Evolutionary conservation across 208 protist genomes (phyloP), one percentile per base, ranked within the genome.

Genomic region (Leishmania gerbilli): DNA sequence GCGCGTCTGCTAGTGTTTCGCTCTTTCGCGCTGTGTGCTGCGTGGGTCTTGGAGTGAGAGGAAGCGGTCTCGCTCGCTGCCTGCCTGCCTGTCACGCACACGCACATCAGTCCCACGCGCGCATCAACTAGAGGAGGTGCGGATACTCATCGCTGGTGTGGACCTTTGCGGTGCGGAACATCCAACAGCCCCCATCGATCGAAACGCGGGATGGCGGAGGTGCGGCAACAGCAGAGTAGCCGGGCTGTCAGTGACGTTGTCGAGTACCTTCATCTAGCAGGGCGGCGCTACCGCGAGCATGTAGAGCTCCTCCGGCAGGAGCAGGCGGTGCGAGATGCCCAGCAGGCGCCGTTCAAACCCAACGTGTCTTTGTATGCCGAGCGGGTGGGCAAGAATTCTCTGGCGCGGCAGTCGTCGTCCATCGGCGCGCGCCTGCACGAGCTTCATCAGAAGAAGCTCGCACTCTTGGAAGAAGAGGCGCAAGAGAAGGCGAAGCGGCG

Each of bases 221-320:
- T 77, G 49, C 76, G 75, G 31, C 49, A 56, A 9, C 69, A 47
- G n/a, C 47, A 79, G 24, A 13, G 64, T 45, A 51, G 11, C 68
- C 49, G 40, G 27, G 76, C 71, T 51, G 75, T 72, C 11, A 78
- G 75, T 42, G 84, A 86, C 13, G 88, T 97, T 37, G 89, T 95
- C n/a, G 84, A 90, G 40, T 94, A 93, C 76, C 84, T 97, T n/a
- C 85, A 89, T 68, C 53, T 84, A 64, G 84, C 86, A 19, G 93
- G 92, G 7, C 62, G 90, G 74, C 88, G 82, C 53, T 95, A 97
- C 87, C 75, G 74, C 65, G 84, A 92, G 76, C 93, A 94, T 69
- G 72, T 86, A 34, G 92, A 91, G 74, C 87, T 97, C 17, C 88
- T 97, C 49, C 88, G 89, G 0, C 84, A 88, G 51, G 84, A 88